Conservation (phyloP, 768 basidiomycete species). For the Leccinellum luteum region DNA sequence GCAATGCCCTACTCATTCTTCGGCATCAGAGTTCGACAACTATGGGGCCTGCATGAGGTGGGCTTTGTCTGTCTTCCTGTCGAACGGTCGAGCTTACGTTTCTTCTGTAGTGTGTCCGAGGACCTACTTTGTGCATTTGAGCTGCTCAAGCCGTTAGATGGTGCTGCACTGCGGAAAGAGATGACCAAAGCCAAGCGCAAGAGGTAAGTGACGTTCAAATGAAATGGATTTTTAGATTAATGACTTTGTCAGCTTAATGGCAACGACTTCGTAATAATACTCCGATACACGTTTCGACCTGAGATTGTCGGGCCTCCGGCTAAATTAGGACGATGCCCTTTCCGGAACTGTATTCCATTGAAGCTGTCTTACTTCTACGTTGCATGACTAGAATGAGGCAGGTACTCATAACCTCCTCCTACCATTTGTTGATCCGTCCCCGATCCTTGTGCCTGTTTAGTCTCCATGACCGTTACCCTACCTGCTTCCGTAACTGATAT, state of each 20-base stretch:
- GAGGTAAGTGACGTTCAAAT: constrained; percentile 50
- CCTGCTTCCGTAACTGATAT: constrained; percentile 32
- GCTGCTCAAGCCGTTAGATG: constrained; percentile 92
- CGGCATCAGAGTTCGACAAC: constrained; percentile 79
- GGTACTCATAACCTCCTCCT: constrained; percentile 26
- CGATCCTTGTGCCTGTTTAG: constrained; percentile 19
- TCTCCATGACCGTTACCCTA: constrained; percentile 27
- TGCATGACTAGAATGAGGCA: constrained; percentile 26
- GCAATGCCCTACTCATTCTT: constrained; percentile 15
- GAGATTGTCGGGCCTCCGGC: constrained; percentile 9
- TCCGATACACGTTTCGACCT: neutral
- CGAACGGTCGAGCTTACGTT: constrained; percentile 10
- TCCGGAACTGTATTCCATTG: constrained; percentile 18
- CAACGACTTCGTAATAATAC: constrained; percentile 29
- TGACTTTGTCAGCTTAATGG: constrained; percentile 29
- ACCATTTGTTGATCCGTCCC: constrained; percentile 15
- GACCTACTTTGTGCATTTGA: constrained; percentile 98
- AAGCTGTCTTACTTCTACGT: constrained; percentile 20
- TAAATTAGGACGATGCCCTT: constrained; percentile 2
- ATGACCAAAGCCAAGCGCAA: constrained; percentile 99
- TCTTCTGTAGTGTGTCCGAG: constrained; percentile 76
- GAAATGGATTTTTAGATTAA: neutral
- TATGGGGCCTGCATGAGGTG: constrained; percentile 95
- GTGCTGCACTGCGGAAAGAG: constrained; percentile 91
- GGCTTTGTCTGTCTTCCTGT: constrained; percentile 12